phyloP scores from a whole-genome alignment of 495 filamentous ascomycete species.

The Xylaria telfairii region DNA sequence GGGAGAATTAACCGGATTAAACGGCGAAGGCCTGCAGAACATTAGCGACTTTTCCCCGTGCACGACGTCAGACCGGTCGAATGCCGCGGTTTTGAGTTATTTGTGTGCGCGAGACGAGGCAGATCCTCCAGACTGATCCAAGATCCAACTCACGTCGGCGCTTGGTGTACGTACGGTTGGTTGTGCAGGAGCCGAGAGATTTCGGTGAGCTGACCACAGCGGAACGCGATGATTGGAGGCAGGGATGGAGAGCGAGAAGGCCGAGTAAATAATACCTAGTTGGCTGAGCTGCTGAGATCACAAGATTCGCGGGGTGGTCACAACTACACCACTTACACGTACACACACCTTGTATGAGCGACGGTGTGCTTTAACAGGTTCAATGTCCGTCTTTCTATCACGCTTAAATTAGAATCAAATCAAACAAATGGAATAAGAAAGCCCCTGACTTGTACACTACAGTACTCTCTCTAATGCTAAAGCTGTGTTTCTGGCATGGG shows the following conservation, averaged over 20 bases:
- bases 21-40: not conserved
- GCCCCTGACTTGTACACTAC: not conserved
- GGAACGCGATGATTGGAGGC: slow-evolving; percentile 7
- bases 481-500: not conserved
- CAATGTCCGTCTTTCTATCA: not conserved
- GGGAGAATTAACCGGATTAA: not conserved
- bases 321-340: not conserved
- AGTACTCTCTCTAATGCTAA: not conserved
- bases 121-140: slow-evolving; percentile 4
- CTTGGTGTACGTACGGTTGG: not conserved
- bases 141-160: not conserved
- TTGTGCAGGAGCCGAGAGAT: slow-evolving; percentile 11
- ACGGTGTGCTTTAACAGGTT: not conserved
- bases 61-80: slow-evolving; percentile 8
- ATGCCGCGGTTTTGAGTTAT: not conserved
- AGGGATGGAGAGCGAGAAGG: slow-evolving; percentile 5
- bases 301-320: not conserved
- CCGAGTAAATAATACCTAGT: not conserved
- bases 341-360: not conserved
- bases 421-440: not conserved
- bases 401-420: not conserved
- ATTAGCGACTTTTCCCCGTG: not conserved
- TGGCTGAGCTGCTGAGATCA: slow-evolving; percentile 16
- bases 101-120: slow-evolving; percentile 6
- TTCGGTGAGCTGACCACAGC: slow-evolving; percentile 17